Conservation (phyloP, 768 basidiomycete species). For the Termitomyces sp. region DNA sequence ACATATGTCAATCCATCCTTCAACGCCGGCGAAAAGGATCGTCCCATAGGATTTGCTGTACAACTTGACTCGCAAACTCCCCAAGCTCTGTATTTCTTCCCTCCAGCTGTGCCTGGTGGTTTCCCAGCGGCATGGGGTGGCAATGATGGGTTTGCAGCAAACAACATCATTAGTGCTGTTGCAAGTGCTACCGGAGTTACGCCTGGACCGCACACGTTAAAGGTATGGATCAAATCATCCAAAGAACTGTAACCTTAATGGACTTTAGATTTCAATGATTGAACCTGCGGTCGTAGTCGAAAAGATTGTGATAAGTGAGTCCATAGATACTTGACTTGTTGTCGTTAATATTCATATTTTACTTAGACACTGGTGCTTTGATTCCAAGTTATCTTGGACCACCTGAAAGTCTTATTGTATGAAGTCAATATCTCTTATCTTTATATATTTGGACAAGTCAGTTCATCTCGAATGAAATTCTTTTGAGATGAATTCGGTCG, state of each 20-base stretch:
- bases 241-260: background rate
- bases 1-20: constrained; percentile 47
- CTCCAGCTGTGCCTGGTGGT: constrained; percentile 37
- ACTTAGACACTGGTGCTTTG: constrained; percentile 50
- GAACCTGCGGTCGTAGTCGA: constrained; percentile 60
- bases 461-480: background rate
- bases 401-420: constrained; percentile 40
- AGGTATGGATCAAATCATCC: constrained; percentile 24
- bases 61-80: constrained; percentile 41
- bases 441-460: background rate
- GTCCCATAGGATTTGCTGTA: constrained; percentile 47
- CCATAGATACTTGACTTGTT: background rate
- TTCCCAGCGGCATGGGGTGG: constrained; percentile 45
- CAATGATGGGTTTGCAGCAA: constrained; percentile 49
- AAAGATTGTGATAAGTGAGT: constrained; percentile 54
- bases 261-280: constrained; percentile 40
- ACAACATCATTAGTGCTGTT: constrained; percentile 39
- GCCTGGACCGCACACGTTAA: constrained; percentile 57
- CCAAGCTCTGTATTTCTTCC: constrained; percentile 42
- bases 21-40: constrained; percentile 44
- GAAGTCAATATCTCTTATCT: background rate
- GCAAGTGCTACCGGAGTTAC: constrained; percentile 33
- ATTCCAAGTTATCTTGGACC: constrained; percentile 57
- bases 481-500: too few species aligned
- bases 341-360: constrained; percentile 3